A percentile compares a stretch with the other conserved stretches of the same genome.
Conservation (phyloP, 768 basidiomycete genomes). For the Hirschioporus abietinus region DNA sequence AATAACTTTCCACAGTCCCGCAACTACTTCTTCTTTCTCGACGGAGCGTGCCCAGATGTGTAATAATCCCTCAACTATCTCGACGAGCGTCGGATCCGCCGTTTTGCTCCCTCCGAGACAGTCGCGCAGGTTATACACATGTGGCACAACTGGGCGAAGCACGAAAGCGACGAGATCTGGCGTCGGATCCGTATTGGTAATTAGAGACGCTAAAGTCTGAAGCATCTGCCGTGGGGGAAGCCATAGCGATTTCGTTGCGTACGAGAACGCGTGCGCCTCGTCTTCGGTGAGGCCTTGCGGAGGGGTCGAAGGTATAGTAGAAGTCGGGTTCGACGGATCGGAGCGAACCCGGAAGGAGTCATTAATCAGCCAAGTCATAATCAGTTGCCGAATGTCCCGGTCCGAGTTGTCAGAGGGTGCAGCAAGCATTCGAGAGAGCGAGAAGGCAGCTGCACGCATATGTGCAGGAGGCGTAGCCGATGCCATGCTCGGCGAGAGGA, state of each 20-base stretch:
- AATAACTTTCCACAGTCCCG: conserved; percentile 56
- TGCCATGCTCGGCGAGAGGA: conserved; percentile 34
- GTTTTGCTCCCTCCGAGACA: conserved; percentile 50
- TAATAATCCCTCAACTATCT: conserved; percentile 55
- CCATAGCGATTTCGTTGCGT: conserved; percentile 5
- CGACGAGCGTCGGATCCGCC: conserved; percentile 59
- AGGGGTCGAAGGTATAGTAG: conserved; percentile 4
- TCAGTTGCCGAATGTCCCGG: not conserved
- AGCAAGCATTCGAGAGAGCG: conserved; percentile 60
- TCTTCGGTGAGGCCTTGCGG: not conserved
- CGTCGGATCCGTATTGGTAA: conserved; percentile 77
- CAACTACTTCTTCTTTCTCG: conserved; percentile 42
- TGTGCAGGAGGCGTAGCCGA: conserved; percentile 37
- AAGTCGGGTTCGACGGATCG: not conserved
- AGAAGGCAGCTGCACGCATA: conserved; percentile 60
- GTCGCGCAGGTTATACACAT: conserved; percentile 59
- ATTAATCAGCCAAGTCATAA: conserved; percentile 5
- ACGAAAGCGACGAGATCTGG: conserved; percentile 57
- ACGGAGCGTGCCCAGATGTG: conserved; percentile 74
- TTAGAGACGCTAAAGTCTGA: conserved; percentile 46
- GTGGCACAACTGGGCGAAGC: conserved; percentile 61
- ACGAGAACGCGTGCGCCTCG: conserved; percentile 4
- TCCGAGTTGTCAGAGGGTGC: conserved; percentile 16
- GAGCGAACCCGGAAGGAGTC: not conserved
- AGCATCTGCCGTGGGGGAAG: conserved; percentile 37